A percentile compares a stretch with the other conserved stretches of the same genome.
Evolutionary conservation across 441 rosid genomes (phyloP).

Genomic region (Gossypium schwendimanii): DNA sequence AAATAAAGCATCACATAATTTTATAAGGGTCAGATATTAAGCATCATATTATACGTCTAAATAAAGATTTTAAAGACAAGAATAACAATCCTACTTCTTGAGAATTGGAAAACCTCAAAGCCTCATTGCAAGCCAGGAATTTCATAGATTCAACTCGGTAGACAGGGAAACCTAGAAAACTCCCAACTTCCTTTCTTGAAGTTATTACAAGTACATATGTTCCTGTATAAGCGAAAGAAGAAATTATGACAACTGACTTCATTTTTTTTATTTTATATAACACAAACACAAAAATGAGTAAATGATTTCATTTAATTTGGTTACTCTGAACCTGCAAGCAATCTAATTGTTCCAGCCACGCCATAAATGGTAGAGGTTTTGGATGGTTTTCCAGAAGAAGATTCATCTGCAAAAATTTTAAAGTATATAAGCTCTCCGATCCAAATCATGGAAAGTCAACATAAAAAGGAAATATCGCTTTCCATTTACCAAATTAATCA

Average conservation of each 20-base stretch:
- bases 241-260: background rate
- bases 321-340: constrained; percentile 59
- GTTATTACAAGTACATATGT: constrained; percentile 71
- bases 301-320: constrained; percentile 1
- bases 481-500: background rate
- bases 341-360: constrained; percentile 75
- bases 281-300: background rate
- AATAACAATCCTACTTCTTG: constrained; percentile 58
- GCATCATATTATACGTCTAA: background rate
- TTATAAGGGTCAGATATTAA: constrained; percentile 6
- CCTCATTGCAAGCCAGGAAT: constrained; percentile 72
- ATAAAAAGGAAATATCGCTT: background rate
- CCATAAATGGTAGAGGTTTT: constrained; percentile 61
- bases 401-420: constrained; percentile 33
- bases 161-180: constrained; percentile 66
- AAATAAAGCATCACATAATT: background rate
- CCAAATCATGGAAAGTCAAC: background rate
- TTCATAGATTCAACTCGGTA: constrained; percentile 63
- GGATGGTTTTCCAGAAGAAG: constrained; percentile 34
- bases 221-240: constrained; percentile 34
- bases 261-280: background rate
- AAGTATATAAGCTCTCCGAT: background rate
- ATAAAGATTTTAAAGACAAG: background rate
- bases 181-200: constrained; percentile 63
- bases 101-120: constrained; percentile 50